Evolutionary conservation across 371 early-diverging fungal species (phyloP).

Genomic region (Choanephora cucurbitarum): DNA sequence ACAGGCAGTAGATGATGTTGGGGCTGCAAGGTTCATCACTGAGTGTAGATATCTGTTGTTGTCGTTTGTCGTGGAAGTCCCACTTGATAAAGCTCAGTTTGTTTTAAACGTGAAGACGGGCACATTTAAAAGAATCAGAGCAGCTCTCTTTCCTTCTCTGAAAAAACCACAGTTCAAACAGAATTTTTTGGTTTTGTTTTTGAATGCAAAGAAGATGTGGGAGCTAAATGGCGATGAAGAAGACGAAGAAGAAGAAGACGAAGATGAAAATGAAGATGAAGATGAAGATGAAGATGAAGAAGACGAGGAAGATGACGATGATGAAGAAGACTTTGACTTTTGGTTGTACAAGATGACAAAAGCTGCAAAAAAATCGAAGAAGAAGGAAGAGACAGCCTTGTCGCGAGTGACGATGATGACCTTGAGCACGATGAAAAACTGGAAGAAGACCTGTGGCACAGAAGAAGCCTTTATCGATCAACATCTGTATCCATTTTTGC

Average conservation of each 20-base stretch:
- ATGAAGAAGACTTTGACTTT: not conserved
- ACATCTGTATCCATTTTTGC: not conserved
- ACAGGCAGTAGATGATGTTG: not conserved
- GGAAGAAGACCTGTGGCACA: not conserved
- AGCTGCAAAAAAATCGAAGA: not conserved
- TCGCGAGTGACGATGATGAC: not conserved
- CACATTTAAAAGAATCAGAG: not conserved
- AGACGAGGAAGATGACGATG: not conserved
- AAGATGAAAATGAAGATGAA: too few relatives aligned
- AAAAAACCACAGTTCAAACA: not conserved
- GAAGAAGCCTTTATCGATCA: not conserved
- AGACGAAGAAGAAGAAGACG: too few relatives aligned
- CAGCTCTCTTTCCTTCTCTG: not conserved
- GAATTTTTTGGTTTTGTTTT: not conserved
- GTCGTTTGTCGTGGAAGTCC: not conserved
- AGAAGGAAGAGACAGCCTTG: not conserved
- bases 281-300: not conserved
- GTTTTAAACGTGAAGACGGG: not conserved
- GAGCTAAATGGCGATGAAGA: too few relatives aligned
- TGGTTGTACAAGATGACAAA: not conserved
- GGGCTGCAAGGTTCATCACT: not conserved
- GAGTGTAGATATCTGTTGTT: not conserved
- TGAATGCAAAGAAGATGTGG: not conserved
- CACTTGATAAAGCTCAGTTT: not conserved
- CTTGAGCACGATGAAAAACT: not conserved